These are phyloP conservation scores for Cystobasidiaceae sp. DNA, from an alignment of 1,284 basidiomycete species.

Conservation along the genomic window DNA sequence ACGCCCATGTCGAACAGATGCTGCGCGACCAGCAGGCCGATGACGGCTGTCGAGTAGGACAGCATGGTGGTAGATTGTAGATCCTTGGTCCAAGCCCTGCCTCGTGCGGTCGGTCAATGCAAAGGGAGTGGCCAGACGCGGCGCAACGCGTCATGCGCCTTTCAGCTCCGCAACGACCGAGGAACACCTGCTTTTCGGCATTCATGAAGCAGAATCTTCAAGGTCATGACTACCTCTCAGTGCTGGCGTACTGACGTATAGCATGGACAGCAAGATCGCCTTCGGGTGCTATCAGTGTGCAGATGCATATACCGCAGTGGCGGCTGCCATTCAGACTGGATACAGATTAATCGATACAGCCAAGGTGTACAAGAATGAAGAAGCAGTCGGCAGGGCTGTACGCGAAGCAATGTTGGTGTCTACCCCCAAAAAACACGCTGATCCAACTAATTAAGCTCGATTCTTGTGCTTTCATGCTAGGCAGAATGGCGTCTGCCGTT, in stretches of 20 bases:
- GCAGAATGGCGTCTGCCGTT: slow-evolving; percentile 50
- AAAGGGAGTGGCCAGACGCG: too few species aligned
- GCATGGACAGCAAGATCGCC: not conserved
- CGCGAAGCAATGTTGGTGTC: slow-evolving; percentile 43
- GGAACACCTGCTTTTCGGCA: too few species aligned
- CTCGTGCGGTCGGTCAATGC: too few species aligned
- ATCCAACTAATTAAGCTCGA: too few species aligned
- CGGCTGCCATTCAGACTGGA: slow-evolving; percentile 6
- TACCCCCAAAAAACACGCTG: too few species aligned
- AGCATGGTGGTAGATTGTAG: too few species aligned
- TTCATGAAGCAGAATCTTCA: too few species aligned
- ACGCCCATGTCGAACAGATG: slow-evolving; percentile 18
- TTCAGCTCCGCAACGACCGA: too few species aligned
- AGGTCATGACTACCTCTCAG: too few species aligned
- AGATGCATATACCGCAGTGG: slow-evolving; percentile 4
- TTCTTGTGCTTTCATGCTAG: not conserved
- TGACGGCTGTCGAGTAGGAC: slow-evolving; percentile 8
- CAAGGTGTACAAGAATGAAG: slow-evolving; percentile 68
- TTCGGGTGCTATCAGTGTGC: slow-evolving; percentile 31
- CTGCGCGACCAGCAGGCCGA: slow-evolving; percentile 9
- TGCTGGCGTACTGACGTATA: not conserved
- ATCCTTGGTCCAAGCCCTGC: too few species aligned
- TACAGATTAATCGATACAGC: slow-evolving; percentile 59
- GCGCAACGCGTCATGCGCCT: too few species aligned
- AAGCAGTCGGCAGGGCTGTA: slow-evolving; percentile 56